phyloP scores from a whole-genome alignment of 495 filamentous ascomycete species.

The Podospora pseudocomata region DNA sequence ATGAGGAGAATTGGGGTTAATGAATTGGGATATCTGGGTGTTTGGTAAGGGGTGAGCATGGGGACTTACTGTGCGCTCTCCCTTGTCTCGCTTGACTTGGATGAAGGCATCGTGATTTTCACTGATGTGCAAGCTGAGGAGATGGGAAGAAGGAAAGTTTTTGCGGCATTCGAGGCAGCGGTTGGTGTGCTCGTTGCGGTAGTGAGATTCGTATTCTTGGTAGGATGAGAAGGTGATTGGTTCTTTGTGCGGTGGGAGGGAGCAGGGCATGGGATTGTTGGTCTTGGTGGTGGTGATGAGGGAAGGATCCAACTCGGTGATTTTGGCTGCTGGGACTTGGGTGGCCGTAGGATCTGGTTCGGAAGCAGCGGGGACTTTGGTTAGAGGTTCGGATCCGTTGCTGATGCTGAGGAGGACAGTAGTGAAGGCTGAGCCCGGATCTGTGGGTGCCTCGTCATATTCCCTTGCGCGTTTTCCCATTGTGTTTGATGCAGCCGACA shows the following conservation, averaged over 20 bases:
- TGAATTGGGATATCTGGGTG: neutral
- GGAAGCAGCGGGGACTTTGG: neutral
- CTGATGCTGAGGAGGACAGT: neutral
- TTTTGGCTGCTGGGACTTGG: slow-evolving; percentile 37
- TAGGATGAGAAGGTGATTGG: slow-evolving; percentile 66
- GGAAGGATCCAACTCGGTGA: slow-evolving; percentile 41
- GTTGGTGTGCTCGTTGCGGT: slow-evolving; percentile 74
- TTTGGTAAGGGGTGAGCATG: neutral
- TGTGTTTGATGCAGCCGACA: neutral
- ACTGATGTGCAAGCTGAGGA: slow-evolving; percentile 80
- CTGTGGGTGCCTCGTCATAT: slow-evolving; percentile 36
- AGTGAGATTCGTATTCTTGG: slow-evolving; percentile 84
- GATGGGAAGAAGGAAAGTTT: slow-evolving; percentile 68
- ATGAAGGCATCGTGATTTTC: slow-evolving; percentile 86
- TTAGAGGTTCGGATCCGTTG: neutral
- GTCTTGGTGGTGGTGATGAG: slow-evolving; percentile 14
- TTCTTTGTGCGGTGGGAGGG: slow-evolving; percentile 72
- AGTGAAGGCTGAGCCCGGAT: slow-evolving; percentile 6
- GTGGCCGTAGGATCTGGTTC: neutral
- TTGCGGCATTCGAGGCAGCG: slow-evolving; percentile 77
- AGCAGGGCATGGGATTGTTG: slow-evolving; percentile 62
- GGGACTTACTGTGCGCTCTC: slow-evolving; percentile 79
- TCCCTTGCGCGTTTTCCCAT: neutral
- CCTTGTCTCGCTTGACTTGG: slow-evolving; percentile 65
- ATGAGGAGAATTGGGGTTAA: neutral